phyloP scores from a whole-genome alignment of 352 stramenopile species.

The Phytopythium mirpurense region DNA sequence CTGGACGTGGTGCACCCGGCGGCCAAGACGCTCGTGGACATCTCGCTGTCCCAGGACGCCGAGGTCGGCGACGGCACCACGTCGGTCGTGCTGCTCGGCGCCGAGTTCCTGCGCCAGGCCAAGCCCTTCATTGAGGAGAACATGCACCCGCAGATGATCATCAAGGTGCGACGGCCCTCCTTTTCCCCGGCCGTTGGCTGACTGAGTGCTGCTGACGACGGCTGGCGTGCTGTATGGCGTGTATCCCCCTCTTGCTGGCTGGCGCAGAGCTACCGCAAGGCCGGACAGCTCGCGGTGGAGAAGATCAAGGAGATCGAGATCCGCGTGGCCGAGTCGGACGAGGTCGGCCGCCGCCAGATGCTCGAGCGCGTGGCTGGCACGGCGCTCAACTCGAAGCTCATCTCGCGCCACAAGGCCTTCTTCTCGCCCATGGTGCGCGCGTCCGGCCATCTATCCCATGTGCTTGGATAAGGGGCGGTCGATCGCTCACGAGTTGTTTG shows the following conservation, averaged over 20 bases:
- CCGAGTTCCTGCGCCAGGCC: constrained; percentile 95
- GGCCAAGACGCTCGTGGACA: constrained; percentile 98
- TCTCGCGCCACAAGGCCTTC: constrained; percentile 95
- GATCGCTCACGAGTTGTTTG: neutral
- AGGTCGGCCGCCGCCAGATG: constrained; percentile 79
- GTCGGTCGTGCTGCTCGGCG: constrained; percentile 95
- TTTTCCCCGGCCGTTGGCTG: too few relatives aligned
- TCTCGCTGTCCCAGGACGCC: constrained; percentile 91
- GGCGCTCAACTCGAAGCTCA: constrained; percentile 99
- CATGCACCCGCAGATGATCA: constrained; percentile 91
- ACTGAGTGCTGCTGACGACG: neutral
- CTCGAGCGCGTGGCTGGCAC: constrained; percentile 93
- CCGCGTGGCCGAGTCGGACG: constrained; percentile 74
- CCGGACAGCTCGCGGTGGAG: constrained; percentile 74
- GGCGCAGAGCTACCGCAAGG: constrained; percentile 75
- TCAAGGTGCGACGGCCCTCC: constrained; percentile 35
- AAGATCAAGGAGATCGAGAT: constrained; percentile 86
- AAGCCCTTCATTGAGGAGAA: constrained; percentile 99
- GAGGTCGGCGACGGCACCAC: constrained; percentile 94
- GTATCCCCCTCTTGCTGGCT: neutral
- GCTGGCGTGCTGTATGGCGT: neutral
- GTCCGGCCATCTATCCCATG: too few relatives aligned
- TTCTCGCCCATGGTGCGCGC: constrained; percentile 97
- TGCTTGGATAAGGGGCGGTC: too few relatives aligned
- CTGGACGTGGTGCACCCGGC: constrained; percentile 98